A percentile compares a stretch with the other conserved stretches of the same genome.
Evolutionary conservation across 2,329 filamentous ascomycete genomes (phyloP).

Genomic region (Aspergillus unguis): DNA sequence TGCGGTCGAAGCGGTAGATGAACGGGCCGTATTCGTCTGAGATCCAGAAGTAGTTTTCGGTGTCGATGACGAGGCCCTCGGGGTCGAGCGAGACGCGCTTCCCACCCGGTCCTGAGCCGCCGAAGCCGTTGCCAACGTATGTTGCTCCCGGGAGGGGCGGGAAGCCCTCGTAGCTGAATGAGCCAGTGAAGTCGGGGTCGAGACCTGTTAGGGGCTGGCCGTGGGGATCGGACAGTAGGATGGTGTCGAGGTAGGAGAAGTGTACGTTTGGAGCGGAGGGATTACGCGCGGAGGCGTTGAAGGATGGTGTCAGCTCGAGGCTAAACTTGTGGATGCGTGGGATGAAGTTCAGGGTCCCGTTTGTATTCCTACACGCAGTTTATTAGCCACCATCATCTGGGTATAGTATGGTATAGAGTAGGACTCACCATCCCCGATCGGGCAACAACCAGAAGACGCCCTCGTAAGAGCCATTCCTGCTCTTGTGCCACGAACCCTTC

Average conservation of each 20-base stretch:
- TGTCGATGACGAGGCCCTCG: conserved; percentile 63
- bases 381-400: background rate
- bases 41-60: conserved; percentile 64
- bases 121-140: conserved; percentile 67
- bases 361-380: conserved; percentile 11
- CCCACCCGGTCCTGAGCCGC: conserved; percentile 57
- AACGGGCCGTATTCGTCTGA: conserved; percentile 70
- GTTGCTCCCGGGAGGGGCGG: conserved; percentile 61
- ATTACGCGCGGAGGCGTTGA: conserved; percentile 49
- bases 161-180: conserved; percentile 56
- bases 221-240: conserved; percentile 62
- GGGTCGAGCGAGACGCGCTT: conserved; percentile 60
- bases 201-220: conserved; percentile 62
- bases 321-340: conserved; percentile 66
- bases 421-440: conserved; percentile 61
- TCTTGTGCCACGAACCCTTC: conserved; percentile 56
- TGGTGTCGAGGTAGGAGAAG: conserved; percentile 62
- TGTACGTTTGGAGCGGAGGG: conserved; percentile 60
- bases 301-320: conserved; percentile 56
- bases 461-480: conserved; percentile 51
- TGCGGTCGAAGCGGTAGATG: conserved; percentile 61
- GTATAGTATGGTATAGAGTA: background rate
- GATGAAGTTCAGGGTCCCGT: conserved; percentile 47
- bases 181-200: conserved; percentile 56
- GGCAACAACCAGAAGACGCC: conserved; percentile 63